A percentile compares a stretch with the other conserved stretches of the same genome.
These are phyloP conservation scores for Alectoria sarmentosa DNA, from an alignment of 495 filamentous ascomycete species.

Conservation along the genomic window DNA sequence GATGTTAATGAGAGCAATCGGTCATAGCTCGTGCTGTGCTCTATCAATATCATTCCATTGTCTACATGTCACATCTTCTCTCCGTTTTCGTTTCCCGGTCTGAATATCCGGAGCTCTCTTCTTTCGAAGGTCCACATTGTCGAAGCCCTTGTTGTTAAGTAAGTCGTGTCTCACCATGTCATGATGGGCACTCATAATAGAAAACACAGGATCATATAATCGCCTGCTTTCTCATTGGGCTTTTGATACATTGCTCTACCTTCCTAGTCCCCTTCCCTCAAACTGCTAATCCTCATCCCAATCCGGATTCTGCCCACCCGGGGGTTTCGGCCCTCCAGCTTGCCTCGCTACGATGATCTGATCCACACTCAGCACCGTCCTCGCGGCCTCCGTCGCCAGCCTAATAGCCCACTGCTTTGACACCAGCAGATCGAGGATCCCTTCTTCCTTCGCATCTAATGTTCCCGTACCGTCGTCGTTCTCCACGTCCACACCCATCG, in stretches of 20 bases:
- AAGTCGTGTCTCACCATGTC: neutral
- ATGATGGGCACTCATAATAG: neutral
- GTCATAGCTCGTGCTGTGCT: neutral
- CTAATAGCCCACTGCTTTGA: constrained; percentile 95
- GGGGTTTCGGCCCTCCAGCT: constrained; percentile 94
- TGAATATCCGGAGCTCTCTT: neutral
- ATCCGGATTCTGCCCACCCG: constrained; percentile 72
- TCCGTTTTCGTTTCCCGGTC: neutral
- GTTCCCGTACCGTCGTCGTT: constrained; percentile 71
- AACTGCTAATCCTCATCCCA: constrained; percentile 88
- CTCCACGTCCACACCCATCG: constrained; percentile 89
- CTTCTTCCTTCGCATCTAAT: constrained; percentile 79
- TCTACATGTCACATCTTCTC: neutral
- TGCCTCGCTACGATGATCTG: constrained; percentile 98
- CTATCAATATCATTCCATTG: neutral
- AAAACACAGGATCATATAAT: neutral
- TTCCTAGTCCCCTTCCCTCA: neutral
- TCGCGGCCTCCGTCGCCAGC: constrained; percentile 87
- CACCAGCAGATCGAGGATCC: constrained; percentile 85
- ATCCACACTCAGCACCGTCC: constrained; percentile 93
- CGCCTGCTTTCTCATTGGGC: constrained; percentile 4
- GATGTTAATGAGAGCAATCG: neutral
- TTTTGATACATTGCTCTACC: constrained; percentile 6
- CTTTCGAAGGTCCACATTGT: neutral
- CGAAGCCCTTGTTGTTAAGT: neutral